Evolutionary conservation across 192 early-diverging fungal species (phyloP).

Genomic region (Mortierella alpina): DNA sequence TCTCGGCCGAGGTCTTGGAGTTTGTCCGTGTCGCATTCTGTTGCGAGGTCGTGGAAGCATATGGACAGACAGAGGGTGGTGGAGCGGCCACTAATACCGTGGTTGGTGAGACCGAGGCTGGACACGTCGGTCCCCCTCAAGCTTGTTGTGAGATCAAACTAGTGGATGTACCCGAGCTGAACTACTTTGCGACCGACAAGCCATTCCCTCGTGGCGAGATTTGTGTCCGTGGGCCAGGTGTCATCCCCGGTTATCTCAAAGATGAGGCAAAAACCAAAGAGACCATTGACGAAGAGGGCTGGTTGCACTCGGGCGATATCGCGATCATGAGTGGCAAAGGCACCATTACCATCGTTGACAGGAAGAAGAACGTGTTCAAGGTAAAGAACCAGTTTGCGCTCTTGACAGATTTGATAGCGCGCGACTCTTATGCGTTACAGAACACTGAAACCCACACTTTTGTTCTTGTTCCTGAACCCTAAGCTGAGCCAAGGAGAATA

Average conservation of each 20-base stretch:
- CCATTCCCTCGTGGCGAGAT: conserved; percentile 92
- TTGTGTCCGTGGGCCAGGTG: conserved; percentile 80
- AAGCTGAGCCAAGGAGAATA: conserved; percentile 69
- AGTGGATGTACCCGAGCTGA: conserved; percentile 89
- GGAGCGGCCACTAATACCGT: conserved; percentile 66
- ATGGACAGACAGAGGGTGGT: conserved; percentile 87
- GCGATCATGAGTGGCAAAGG: conserved; percentile 77
- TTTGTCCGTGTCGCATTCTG: conserved; percentile 88
- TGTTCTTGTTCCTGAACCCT: background rate
- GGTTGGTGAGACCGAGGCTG: conserved; percentile 71
- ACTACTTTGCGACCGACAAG: conserved; percentile 79
- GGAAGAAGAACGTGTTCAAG: conserved; percentile 89
- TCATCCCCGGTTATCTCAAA: conserved; percentile 84
- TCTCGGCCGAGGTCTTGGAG: conserved; percentile 80
- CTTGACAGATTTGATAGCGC: background rate
- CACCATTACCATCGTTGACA: conserved; percentile 81
- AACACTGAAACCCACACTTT: background rate
- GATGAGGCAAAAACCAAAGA: conserved; percentile 81
- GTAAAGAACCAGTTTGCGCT: conserved; percentile 42
- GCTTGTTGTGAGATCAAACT: conserved; percentile 86
- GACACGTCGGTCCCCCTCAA: conserved; percentile 81
- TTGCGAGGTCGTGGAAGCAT: conserved; percentile 83
- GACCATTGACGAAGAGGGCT: conserved; percentile 84
- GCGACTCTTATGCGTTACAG: background rate
- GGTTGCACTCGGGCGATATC: conserved; percentile 90